Percentiles rank a stretch among this genome's conserved stretches.
phyloP scores from a whole-genome alignment of 345 rosid genomes.

The Acer saccharum region DNA sequence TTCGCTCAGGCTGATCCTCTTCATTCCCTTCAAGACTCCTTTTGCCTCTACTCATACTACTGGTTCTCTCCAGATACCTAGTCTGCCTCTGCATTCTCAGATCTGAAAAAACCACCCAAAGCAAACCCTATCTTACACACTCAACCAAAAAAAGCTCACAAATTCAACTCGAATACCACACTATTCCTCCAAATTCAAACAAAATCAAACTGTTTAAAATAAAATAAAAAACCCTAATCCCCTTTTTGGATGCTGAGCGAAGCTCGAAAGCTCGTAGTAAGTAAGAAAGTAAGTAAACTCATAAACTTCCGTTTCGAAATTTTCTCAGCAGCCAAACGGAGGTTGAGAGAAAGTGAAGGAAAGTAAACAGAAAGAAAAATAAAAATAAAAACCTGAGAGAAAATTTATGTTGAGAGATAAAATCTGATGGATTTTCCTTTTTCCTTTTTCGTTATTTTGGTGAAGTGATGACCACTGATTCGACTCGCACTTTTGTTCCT shows the following conservation, averaged over 20 bases:
- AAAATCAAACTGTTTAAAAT: background rate
- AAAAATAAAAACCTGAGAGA: background rate
- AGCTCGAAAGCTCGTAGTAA: background rate
- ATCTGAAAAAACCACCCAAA: constrained; percentile 12
- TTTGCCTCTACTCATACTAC: constrained; percentile 63
- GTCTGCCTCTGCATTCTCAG: constrained; percentile 49
- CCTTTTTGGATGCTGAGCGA: background rate
- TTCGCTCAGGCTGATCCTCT: constrained; percentile 53
- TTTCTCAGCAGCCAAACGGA: constrained; percentile 10
- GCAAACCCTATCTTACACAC: constrained; percentile 31
- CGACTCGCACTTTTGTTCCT: background rate
- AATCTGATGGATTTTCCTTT: background rate
- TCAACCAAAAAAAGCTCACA: constrained; percentile 1
- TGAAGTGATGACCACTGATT: constrained; percentile 2
- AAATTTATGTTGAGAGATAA: background rate
- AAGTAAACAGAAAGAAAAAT: background rate
- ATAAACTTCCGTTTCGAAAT: background rate
- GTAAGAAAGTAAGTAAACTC: background rate
- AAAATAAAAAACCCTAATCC: constrained; percentile 1
- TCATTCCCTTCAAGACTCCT: constrained; percentile 48
- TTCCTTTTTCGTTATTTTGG: background rate
- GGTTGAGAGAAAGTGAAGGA: background rate
- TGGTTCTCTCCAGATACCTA: constrained; percentile 59
- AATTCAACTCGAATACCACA: constrained; percentile 12
- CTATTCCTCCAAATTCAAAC: background rate